phyloP scores from a whole-genome alignment of 768 basidiomycete genomes.

The Lactarius tabidus region DNA sequence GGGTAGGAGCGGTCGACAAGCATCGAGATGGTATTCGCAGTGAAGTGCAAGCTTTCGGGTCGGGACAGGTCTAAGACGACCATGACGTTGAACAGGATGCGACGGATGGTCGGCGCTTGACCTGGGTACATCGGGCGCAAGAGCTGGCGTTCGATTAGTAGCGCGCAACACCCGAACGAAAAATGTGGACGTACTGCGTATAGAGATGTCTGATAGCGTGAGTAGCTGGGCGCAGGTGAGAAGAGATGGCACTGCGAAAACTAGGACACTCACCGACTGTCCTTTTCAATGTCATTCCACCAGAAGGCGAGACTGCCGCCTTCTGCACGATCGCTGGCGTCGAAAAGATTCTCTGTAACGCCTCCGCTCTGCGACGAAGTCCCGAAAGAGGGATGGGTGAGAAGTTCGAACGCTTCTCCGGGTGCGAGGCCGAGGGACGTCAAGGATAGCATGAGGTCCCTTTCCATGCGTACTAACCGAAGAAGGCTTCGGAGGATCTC shows the following conservation, averaged over 20 bases:
- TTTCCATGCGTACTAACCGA: constrained; percentile 69
- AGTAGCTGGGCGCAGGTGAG: constrained; percentile 39
- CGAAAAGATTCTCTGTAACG: constrained; percentile 72
- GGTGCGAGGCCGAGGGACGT: constrained; percentile 58
- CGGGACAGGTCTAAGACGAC: constrained; percentile 78
- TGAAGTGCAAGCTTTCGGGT: constrained; percentile 52
- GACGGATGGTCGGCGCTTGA: constrained; percentile 64
- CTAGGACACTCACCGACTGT: constrained; percentile 49
- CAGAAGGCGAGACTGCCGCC: constrained; percentile 71
- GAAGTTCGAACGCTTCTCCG: constrained; percentile 62
- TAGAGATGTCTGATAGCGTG: constrained; percentile 48
- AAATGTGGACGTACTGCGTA: constrained; percentile 36
- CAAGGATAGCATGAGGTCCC: constrained; percentile 54
- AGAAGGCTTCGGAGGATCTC: constrained; percentile 65
- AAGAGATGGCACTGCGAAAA: neutral
- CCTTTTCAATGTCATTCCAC: constrained; percentile 91
- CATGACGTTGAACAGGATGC: constrained; percentile 82
- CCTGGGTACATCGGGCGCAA: constrained; percentile 79
- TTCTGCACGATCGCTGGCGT: constrained; percentile 84
- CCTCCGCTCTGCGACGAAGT: constrained; percentile 46
- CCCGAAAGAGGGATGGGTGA: constrained; percentile 61
- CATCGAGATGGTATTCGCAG: constrained; percentile 58
- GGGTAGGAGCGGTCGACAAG: constrained; percentile 74
- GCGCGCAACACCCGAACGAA: neutral
- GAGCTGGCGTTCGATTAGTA: constrained; percentile 44